Evolutionary conservation across 371 early-diverging fungal species (phyloP).

Genomic region (Chytridium lagenaria): DNA sequence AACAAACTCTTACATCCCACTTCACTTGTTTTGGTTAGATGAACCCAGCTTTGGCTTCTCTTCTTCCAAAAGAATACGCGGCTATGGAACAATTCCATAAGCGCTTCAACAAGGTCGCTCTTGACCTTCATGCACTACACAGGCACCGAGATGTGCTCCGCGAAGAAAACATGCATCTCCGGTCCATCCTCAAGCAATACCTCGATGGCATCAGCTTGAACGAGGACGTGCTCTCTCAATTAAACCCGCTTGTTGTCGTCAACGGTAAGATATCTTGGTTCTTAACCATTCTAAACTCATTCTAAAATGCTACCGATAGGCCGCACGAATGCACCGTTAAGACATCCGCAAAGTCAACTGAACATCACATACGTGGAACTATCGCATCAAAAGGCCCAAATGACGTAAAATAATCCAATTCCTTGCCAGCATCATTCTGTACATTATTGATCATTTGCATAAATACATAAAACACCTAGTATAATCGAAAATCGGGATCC

Average conservation of each 20-base stretch:
- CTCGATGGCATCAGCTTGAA: conserved; percentile 61
- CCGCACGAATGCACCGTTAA: conserved; percentile 44
- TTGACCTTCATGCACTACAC: conserved; percentile 56
- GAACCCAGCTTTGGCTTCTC: conserved; percentile 9
- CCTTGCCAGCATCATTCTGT: background rate
- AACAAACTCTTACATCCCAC: too few relatives aligned
- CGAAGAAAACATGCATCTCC: conserved; percentile 58
- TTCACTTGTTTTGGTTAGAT: too few relatives aligned
- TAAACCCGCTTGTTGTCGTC: conserved; percentile 63
- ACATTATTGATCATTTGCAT: background rate
- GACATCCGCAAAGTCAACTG: conserved; percentile 38
- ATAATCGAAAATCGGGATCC: too few relatives aligned
- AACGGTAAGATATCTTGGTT: conserved; percentile 39
- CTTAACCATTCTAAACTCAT: background rate
- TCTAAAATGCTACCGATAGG: conserved; percentile 14
- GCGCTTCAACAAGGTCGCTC: conserved; percentile 56
- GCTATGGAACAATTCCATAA: conserved; percentile 61
- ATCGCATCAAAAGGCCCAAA: conserved; percentile 8
- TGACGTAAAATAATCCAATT: background rate
- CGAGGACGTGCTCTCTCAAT: conserved; percentile 50
- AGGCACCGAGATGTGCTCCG: conserved; percentile 43
- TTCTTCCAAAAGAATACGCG: conserved; percentile 52
- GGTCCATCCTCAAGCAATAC: conserved; percentile 57
- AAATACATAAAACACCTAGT: too few relatives aligned
- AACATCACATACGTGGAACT: conserved; percentile 46